These are phyloP conservation scores for Geotrichum europaeum DNA, from an alignment of 1,139 yeast genomes.

Conservation along the genomic window DNA sequence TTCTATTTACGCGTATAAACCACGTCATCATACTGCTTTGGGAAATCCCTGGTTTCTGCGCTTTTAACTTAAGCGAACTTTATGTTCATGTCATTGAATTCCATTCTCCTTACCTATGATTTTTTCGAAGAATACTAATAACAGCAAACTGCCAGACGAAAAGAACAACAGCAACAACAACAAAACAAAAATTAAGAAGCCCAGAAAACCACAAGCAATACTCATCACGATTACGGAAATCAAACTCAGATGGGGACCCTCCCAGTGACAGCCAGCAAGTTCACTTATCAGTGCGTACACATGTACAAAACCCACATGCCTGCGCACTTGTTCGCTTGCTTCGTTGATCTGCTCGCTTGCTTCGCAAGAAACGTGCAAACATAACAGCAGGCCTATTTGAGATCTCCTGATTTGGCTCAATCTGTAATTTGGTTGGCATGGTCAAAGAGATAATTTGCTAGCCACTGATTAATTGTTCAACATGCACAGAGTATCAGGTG, in stretches of 20 bases:
- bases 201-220: background rate
- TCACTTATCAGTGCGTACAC: background rate
- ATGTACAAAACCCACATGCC: too few species aligned
- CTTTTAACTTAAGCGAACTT: background rate
- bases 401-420: too few species aligned
- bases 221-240: background rate
- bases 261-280: background rate
- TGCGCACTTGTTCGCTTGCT: background rate
- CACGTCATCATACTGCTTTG: background rate
- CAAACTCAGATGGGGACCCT: background rate
- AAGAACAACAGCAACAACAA: background rate
- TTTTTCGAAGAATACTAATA: background rate
- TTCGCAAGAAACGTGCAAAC: background rate
- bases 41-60: background rate
- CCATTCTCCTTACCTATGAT: background rate
- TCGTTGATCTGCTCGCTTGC: background rate
- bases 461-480: too few species aligned
- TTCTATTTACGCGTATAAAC: background rate
- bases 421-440: too few species aligned
- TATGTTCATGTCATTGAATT: background rate
- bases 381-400: background rate
- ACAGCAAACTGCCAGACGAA: too few species aligned
- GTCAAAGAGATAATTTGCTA: too few species aligned
- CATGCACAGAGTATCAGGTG: too few species aligned
- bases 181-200: background rate